phyloP scores from a whole-genome alignment of 352 stramenopile species.

The Pythium aristosporum region DNA sequence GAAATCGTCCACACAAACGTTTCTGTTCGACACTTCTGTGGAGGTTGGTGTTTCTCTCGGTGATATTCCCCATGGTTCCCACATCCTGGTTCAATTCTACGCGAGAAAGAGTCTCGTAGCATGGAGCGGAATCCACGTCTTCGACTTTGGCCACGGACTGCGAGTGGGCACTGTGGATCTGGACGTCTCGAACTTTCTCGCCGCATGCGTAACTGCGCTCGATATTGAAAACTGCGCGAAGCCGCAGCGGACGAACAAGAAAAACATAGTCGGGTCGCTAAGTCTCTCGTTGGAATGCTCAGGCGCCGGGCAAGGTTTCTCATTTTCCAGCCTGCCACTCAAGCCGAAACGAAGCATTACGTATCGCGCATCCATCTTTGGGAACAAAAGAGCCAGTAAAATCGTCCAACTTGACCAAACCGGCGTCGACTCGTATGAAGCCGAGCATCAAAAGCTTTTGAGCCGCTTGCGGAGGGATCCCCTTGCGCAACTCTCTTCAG shows the following conservation, averaged over 20 bases:
- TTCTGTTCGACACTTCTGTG: conserved; percentile 17
- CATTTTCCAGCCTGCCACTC: conserved; percentile 52
- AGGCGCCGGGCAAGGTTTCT: conserved; percentile 44
- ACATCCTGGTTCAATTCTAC: conserved; percentile 59
- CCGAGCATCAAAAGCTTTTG: conserved; percentile 46
- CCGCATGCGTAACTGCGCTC: conserved; percentile 45
- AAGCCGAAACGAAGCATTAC: conserved; percentile 56
- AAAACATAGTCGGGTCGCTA: conserved; percentile 39
- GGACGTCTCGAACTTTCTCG: conserved; percentile 38
- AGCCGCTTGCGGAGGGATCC: conserved; percentile 60
- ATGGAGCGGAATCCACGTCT: conserved; percentile 76
- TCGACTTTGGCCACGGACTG: conserved; percentile 80
- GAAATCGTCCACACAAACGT: conserved; percentile 13
- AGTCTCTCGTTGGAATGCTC: conserved; percentile 51
- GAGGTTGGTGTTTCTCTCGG: conserved; percentile 39
- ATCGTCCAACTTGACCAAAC: conserved; percentile 3
- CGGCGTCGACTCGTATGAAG: conserved; percentile 32
- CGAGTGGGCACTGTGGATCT: conserved; percentile 45
- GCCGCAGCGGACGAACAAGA: conserved; percentile 30
- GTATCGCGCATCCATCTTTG: conserved; percentile 75
- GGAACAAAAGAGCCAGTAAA: conserved; percentile 24
- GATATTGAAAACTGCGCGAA: conserved; percentile 76
- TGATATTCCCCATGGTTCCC: conserved; percentile 76
- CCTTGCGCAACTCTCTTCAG: conserved; percentile 51
- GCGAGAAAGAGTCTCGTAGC: conserved; percentile 41